These are phyloP conservation scores for Apocynum venetum DNA, from an alignment of 257 asterid genomes.

Conservation along the genomic window DNA sequence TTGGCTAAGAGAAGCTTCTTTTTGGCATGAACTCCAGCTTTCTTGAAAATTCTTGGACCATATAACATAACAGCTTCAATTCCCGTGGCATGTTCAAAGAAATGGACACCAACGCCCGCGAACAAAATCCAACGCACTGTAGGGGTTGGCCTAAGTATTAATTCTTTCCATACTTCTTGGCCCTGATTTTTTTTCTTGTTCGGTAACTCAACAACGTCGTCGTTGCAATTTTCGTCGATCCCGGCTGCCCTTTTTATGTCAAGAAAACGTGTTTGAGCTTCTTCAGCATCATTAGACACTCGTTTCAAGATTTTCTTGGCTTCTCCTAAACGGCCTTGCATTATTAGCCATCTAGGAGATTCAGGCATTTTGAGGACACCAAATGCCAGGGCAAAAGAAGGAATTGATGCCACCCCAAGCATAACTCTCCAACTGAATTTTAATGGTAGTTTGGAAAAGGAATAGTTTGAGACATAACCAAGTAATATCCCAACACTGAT, in stretches of 20 bases:
- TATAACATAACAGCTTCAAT: constrained; percentile 60
- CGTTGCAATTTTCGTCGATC: constrained; percentile 36
- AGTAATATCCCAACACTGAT: constrained; percentile 58
- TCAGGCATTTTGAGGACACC: constrained; percentile 66
- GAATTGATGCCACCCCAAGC: constrained; percentile 70
- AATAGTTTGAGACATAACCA: constrained; percentile 55
- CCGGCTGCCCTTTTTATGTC: constrained; percentile 52
- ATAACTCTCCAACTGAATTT: constrained; percentile 61
- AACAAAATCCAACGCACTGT: constrained; percentile 51
- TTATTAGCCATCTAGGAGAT: constrained; percentile 73
- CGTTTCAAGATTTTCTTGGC: constrained; percentile 46
- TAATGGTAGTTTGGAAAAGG: constrained; percentile 36
- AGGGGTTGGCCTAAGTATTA: constrained; percentile 40
- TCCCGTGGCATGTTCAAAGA: constrained; percentile 73
- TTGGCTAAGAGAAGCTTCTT: constrained; percentile 45
- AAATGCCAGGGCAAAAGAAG: constrained; percentile 49
- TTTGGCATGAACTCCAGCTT: constrained; percentile 48
- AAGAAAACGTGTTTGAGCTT: constrained; percentile 44
- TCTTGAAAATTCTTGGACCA: constrained; percentile 53
- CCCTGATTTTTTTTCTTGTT: constrained; percentile 6
- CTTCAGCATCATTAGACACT: constrained; percentile 40
- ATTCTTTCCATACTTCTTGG: constrained; percentile 41
- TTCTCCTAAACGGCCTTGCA: constrained; percentile 50
- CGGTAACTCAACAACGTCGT: constrained; percentile 33
- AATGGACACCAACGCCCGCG: constrained; percentile 62